Conservation (phyloP, 2,329 filamentous ascomycete genomes). For the Fusarium nisikadoi region DNA sequence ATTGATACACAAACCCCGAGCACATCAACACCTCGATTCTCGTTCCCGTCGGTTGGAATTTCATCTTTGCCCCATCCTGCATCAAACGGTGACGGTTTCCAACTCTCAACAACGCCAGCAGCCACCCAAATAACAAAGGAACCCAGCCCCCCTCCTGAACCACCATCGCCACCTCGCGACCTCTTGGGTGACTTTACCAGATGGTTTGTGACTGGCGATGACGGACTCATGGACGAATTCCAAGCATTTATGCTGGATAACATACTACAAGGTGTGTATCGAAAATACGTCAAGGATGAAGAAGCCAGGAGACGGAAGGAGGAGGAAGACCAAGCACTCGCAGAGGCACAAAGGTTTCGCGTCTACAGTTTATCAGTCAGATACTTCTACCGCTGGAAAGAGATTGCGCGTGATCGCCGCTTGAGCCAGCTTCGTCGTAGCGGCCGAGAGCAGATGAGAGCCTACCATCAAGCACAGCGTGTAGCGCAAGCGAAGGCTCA, state of each 20-base stretch:
- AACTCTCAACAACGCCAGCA: conserved; percentile 1
- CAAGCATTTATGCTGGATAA: conserved; percentile 57
- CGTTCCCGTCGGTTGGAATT: conserved; percentile 12
- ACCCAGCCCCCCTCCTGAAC: background rate
- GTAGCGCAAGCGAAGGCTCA: conserved; percentile 48
- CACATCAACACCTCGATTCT: conserved; percentile 14
- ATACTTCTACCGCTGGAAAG: conserved; percentile 67
- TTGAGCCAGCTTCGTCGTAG: conserved; percentile 62
- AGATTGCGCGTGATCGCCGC: conserved; percentile 59
- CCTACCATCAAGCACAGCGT: conserved; percentile 56
- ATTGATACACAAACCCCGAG: background rate
- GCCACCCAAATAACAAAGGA: conserved; percentile 11
- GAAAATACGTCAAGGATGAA: conserved; percentile 54
- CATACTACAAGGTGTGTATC: conserved; percentile 56
- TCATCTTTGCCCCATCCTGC: conserved; percentile 2
- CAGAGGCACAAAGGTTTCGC: conserved; percentile 60
- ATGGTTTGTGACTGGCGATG: conserved; percentile 66
- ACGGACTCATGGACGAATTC: conserved; percentile 64
- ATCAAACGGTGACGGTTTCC: background rate
- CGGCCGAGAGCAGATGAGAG: conserved; percentile 62
- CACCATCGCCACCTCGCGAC: conserved; percentile 49
- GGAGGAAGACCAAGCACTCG: conserved; percentile 59
- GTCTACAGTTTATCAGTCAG: conserved; percentile 62
- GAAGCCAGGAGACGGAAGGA: conserved; percentile 56
- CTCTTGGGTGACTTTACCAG: conserved; percentile 60